Evolutionary conservation across 2,329 filamentous ascomycete genomes (phyloP), one percentile per base, ranked within the genome.

Genomic region (Colletotrichum sp.): DNA sequence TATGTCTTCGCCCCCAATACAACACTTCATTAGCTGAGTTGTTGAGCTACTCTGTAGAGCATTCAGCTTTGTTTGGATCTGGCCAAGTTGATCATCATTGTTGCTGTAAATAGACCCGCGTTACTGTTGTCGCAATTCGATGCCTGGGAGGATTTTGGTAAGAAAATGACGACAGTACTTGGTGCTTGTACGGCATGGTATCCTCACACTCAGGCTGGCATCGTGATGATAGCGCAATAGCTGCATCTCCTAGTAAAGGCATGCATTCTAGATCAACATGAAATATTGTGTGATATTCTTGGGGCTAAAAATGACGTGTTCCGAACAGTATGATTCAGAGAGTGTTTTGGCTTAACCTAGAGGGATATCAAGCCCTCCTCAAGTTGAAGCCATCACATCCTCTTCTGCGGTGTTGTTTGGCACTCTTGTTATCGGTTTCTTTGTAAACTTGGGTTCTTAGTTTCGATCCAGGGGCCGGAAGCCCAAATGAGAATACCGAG

Each of bases 401-500:
- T 52, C 44, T 13, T 24, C 44, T 52, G 2, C 10, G n/a, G 44
- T 24, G 10, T 52, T 24, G n/a, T 22, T 22, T 52, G 10, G n/a
- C n/a, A 22, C 12, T 13, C n/a, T 0, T 4, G 6, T 52, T 52
- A 5, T 22, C 44, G 12, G 44, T 2, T 52, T 12, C 44, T 52
- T 52, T 48, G 6, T n/a, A 4, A n/a, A 48, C 9, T 7, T 48
- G 39, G 18, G 39, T n/a, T 44, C 39, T n/a, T n/a, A 44, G 3
- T n/a, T 12, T 44, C 9, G 18, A 44, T 12, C 3, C 18, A 44
- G 18, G 39, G 9, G 39, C 18, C 39, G 6, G 39, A 48, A 48
- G 1, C 0, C 39, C 39, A 48, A 0, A 7, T 12, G 18, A n/a
- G 9, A 48, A 48, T 44, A 1, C 18, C 9, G 18, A 44, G 39